Evolutionary conservation across 2,329 filamentous ascomycete genomes (phyloP), one percentile per base, ranked within the genome.

Genomic region (Arthrobotrys iridis): DNA sequence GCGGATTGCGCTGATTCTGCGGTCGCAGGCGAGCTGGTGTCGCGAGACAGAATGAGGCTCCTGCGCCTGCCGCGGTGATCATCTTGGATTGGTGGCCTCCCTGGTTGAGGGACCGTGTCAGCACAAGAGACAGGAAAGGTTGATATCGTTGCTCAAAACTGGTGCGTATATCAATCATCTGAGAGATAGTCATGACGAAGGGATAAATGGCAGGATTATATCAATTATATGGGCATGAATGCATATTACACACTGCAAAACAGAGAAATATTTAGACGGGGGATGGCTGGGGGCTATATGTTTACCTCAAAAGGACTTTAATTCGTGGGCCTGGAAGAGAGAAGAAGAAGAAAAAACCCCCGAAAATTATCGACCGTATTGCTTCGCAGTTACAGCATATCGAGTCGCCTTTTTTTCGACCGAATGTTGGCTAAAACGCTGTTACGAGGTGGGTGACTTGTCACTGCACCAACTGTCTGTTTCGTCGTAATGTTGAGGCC

Each of bases 61-160:
- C 77, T 48, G 78, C 78, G 48, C 77, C 77, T 52, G 78, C 62
- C 58, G 79, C 79, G 24, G 79, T 79, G 66, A 79, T 79, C 79
- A 79, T 79, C 57, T 78, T 79, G 76, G 76, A 65, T 41, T 77
- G 45, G 55, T 71, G 58, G 40, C 64, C 57, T 68, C 41, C 63
- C 71, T 75, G 71, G 48, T 63, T 37, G 20, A 74, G 55, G 10
- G 67, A n/a, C 35, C 71, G 71, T 37, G 71, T 75, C 43, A 75
- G 71, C 57, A 75, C 15, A 15, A 59, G 11, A 20, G 71, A 64
- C 20, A 68, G 26, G 11, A 50, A 45, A 58, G 22, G 35, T 18
- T 68, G 57, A 18, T 68, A 41, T 35, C 63, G 63, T 43, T 48
- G 63, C 48, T 75, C 71, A 52, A 58, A 30, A 55, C 48, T 48